Conservation (phyloP, 2,329 filamentous ascomycete genomes). For the Xylaria digitata region DNA sequence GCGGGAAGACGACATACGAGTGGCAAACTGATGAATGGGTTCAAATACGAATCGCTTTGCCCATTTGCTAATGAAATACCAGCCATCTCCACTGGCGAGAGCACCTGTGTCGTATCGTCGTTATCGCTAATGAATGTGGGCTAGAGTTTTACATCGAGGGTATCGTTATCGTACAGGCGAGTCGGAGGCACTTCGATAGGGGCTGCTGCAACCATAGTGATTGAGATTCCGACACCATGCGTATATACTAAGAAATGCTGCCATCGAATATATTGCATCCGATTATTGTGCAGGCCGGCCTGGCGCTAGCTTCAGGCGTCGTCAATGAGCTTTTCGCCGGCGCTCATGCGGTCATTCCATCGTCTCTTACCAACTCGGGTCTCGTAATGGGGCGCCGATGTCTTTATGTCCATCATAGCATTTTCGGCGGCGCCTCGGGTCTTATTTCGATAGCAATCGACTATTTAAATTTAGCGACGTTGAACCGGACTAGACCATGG, state of each 20-base stretch:
- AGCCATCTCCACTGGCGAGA: not conserved
- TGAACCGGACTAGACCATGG: conserved; percentile 18
- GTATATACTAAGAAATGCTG: not conserved
- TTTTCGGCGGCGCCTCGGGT: conserved; percentile 69
- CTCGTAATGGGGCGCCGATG: conserved; percentile 86
- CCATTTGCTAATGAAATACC: too few species aligned
- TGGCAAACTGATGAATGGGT: too few species aligned
- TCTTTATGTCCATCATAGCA: conserved; percentile 78
- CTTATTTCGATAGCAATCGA: conserved; percentile 88
- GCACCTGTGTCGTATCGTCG: too few species aligned
- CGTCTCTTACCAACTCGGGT: conserved; percentile 85
- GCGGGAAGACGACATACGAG: too few species aligned
- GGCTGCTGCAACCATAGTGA: not conserved
- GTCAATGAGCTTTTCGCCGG: conserved; percentile 50
- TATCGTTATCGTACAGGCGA: not conserved
- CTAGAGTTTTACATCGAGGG: not conserved
- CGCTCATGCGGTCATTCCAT: conserved; percentile 71
- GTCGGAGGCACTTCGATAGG: not conserved
- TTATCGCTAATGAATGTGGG: too few species aligned
- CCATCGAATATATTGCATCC: not conserved
- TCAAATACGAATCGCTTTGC: too few species aligned
- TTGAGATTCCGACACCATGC: not conserved
- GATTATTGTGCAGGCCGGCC: not conserved
- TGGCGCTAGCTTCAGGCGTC: conserved; percentile 42
- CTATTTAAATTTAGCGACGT: conserved; percentile 58